A percentile compares a stretch with the other conserved stretches of the same genome.
These are phyloP conservation scores for Raddia guianensis DNA, from an alignment of 176 grass and related monocot genomes.

Conservation along the genomic window DNA sequence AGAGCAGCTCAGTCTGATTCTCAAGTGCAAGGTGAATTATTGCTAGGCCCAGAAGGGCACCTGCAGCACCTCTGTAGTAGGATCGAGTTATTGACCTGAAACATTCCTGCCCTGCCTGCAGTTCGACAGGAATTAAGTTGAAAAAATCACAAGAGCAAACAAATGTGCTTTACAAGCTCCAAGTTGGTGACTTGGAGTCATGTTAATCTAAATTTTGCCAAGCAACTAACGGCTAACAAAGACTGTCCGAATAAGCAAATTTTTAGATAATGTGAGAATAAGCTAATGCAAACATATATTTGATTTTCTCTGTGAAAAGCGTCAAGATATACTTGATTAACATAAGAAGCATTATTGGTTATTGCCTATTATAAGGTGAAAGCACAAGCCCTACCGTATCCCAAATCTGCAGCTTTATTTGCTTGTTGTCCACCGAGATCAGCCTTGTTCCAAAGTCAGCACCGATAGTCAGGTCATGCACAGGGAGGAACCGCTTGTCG, in stretches of 20 bases:
- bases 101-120: constrained; percentile 63
- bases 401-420: constrained; percentile 71
- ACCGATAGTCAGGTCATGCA: constrained; percentile 68
- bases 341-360: not conserved
- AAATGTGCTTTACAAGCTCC: not conserved
- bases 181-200: too few relatives aligned
- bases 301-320: too few relatives aligned
- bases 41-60: constrained; percentile 45
- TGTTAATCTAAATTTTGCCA: too few relatives aligned
- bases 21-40: not conserved
- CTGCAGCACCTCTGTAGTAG: constrained; percentile 61
- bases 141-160: too few relatives aligned
- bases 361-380: not conserved
- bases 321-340: not conserved
- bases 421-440: constrained; percentile 57
- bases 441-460: constrained; percentile 60
- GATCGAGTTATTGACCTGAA: constrained; percentile 68
- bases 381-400: constrained; percentile 49
- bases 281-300: too few relatives aligned
- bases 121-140: not conserved
- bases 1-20: not conserved
- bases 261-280: too few relatives aligned
- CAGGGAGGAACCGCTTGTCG: constrained; percentile 62
- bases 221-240: too few relatives aligned
- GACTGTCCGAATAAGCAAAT: too few relatives aligned